These are phyloP conservation scores for Sarocladium strictum DNA, from an alignment of 2,329 filamentous ascomycete species.

Conservation along the genomic window DNA sequence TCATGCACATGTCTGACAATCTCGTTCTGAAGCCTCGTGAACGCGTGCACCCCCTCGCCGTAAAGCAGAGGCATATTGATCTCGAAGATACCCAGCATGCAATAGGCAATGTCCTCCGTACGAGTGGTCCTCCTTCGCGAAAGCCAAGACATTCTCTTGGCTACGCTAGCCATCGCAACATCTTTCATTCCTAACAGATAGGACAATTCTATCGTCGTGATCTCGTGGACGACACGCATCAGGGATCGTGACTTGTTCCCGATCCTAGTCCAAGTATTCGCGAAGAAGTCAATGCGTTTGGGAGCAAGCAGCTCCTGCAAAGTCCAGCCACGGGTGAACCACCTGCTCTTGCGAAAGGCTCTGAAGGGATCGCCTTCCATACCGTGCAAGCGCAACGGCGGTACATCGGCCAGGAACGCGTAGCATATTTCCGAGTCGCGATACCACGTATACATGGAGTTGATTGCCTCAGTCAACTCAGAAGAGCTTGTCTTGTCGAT, in stretches of 20 bases:
- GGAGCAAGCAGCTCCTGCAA: conserved; percentile 22
- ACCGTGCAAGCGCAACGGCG: neutral
- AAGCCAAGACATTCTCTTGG: conserved; percentile 16
- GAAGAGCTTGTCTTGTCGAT: conserved; percentile 20
- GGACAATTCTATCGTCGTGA: neutral
- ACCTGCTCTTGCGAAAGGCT: conserved; percentile 11
- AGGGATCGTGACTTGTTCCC: neutral
- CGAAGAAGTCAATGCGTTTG: conserved; percentile 17
- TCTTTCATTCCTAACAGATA: neutral
- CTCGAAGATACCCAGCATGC: conserved; percentile 17
- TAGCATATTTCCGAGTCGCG: conserved; percentile 19
- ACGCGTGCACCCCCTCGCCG: conserved; percentile 16
- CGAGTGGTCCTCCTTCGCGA: conserved; percentile 14
- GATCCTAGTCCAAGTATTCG: conserved; percentile 13
- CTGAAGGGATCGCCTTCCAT: neutral
- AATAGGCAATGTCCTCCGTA: conserved; percentile 17
- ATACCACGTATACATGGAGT: conserved; percentile 23
- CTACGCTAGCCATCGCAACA: conserved; percentile 10
- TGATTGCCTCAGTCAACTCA: conserved; percentile 22
- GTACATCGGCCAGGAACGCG: conserved; percentile 17
- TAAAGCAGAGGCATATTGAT: conserved; percentile 19
- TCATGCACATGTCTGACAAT: neutral
- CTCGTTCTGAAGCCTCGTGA: conserved; percentile 16
- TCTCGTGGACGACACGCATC: neutral
- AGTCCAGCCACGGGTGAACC: conserved; percentile 21